These are phyloP conservation scores for Telopea speciosissima DNA, from an alignment of 177 flowering plant species.

Conservation along the genomic window DNA sequence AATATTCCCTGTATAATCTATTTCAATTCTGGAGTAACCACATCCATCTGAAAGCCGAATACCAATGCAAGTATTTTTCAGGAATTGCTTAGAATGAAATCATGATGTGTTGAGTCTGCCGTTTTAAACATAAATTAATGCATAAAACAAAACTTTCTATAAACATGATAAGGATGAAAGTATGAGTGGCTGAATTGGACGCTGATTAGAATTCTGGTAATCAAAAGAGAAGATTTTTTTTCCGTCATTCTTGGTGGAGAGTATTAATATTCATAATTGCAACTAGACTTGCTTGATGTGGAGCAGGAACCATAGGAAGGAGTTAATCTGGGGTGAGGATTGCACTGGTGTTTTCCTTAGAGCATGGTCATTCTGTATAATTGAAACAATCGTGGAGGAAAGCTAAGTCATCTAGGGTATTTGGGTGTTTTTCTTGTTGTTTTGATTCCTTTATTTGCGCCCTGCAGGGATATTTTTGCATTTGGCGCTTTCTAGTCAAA, in stretches of 20 bases:
- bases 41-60: not conserved
- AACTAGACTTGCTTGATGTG: not conserved
- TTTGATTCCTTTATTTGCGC: too few species aligned
- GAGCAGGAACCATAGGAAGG: too few species aligned
- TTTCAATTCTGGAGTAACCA: not conserved
- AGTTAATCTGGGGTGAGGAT: too few species aligned
- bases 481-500: too few species aligned
- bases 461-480: too few species aligned
- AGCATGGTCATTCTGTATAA: too few species aligned
- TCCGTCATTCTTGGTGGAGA: too few species aligned
- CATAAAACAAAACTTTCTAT: not conserved
- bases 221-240: not conserved
- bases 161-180: not conserved
- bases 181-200: not conserved
- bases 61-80: not conserved
- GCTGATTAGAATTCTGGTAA: not conserved
- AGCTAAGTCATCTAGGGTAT: too few species aligned
- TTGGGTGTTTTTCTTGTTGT: too few species aligned
- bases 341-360: too few species aligned
- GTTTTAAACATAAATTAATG: not conserved
- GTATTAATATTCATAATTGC: not conserved
- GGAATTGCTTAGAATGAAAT: not conserved
- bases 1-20: not conserved
- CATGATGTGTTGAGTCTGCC: not conserved
- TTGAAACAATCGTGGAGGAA: too few species aligned